Percentiles rank a stretch among this genome's conserved stretches.
These are phyloP conservation scores for Cercis canadensis DNA, from an alignment of 306 rosid species.

Conservation along the genomic window DNA sequence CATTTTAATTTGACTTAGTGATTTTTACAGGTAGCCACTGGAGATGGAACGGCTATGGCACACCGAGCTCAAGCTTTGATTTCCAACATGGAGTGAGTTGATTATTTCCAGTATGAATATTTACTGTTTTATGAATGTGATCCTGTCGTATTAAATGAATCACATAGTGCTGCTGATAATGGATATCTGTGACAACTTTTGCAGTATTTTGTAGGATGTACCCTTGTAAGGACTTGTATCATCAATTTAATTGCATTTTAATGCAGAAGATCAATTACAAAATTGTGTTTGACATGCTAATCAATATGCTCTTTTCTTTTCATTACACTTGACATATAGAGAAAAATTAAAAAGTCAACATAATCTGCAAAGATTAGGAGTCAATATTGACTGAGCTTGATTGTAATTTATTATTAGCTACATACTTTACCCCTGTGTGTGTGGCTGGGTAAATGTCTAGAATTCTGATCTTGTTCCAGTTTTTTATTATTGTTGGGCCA, in stretches of 20 bases:
- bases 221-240: not conserved
- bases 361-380: not conserved
- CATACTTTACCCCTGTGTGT: not conserved
- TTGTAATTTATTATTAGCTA: slow-evolving; percentile 12
- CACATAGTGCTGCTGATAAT: not conserved
- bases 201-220: slow-evolving; percentile 11
- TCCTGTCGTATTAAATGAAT: slow-evolving; percentile 8
- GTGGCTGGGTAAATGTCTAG: slow-evolving; percentile 1
- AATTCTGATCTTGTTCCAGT: slow-evolving; percentile 17
- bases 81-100: slow-evolving; percentile 96
- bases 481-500: slow-evolving; percentile 36
- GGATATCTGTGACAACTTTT: not conserved
- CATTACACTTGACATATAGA: not conserved
- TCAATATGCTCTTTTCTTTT: not conserved
- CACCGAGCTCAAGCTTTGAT: slow-evolving; percentile 95
- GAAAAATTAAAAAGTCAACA: not conserved
- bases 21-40: slow-evolving; percentile 79
- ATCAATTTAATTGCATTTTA: not conserved
- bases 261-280: slow-evolving; percentile 18
- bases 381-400: slow-evolving; percentile 11
- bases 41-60: slow-evolving; percentile 97
- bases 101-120: slow-evolving; percentile 22
- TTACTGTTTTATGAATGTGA: slow-evolving; percentile 20
- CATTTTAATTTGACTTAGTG: slow-evolving; percentile 30
- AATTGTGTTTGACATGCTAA: not conserved